These are phyloP conservation scores for Letharia lupina DNA, from an alignment of 495 filamentous ascomycete genomes.

Conservation along the genomic window DNA sequence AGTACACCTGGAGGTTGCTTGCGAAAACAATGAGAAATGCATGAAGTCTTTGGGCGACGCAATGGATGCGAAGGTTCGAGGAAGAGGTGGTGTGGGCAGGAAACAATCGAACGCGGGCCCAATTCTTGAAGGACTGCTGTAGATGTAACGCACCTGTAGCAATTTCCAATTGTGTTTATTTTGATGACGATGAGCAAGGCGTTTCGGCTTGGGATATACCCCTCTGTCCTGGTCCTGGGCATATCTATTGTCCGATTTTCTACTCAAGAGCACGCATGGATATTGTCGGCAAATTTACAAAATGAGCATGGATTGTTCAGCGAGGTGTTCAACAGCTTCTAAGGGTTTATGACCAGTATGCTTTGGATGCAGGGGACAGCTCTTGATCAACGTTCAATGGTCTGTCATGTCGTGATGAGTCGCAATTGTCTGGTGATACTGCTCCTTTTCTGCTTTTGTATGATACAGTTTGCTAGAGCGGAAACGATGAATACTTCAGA, in stretches of 20 bases:
- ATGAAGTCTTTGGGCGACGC: slow-evolving; percentile 52
- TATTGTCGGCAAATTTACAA: not conserved
- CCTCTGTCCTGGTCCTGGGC: slow-evolving; percentile 8
- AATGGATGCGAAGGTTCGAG: slow-evolving; percentile 33
- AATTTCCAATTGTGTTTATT: not conserved
- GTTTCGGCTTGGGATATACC: slow-evolving; percentile 16
- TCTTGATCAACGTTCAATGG: not conserved
- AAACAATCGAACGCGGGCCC: slow-evolving; percentile 6
- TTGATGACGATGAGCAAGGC: slow-evolving; percentile 19
- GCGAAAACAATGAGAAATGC: slow-evolving; percentile 53
- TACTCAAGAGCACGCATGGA: slow-evolving; percentile 1
- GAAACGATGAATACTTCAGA: not conserved
- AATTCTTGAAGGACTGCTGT: slow-evolving; percentile 9
- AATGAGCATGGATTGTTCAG: not conserved
- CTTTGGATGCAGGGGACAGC: not conserved
- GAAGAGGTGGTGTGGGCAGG: slow-evolving; percentile 11
- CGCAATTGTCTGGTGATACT: not conserved
- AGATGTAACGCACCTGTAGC: not conserved
- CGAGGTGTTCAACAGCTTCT: not conserved
- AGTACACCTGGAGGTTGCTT: slow-evolving; percentile 55
- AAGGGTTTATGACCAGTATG: not conserved
- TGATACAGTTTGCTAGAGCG: not conserved
- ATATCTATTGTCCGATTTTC: slow-evolving; percentile 9
- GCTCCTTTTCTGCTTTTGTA: not conserved
- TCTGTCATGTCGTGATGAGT: not conserved